Base-by-base conservation (phyloP, 208 protist species). In the Trypanosoma platydactyli region DNA sequence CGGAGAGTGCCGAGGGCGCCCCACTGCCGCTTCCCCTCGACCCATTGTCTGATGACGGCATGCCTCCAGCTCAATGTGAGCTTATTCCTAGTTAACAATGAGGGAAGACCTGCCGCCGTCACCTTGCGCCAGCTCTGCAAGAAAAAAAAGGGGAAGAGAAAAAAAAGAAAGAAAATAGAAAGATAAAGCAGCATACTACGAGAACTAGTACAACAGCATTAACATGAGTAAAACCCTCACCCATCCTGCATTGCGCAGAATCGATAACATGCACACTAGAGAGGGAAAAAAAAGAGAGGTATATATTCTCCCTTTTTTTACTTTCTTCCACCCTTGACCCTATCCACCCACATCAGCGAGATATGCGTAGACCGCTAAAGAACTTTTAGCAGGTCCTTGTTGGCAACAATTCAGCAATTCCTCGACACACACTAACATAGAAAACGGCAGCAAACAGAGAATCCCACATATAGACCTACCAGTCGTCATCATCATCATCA, bases 401-500 rank as follows among this genome's bases (percentile, higher is more conserved):
- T 38, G 33, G 9, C 18, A 41, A 11, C 52, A 42, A 12, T 11
- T 5, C 25, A 1, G 40, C 6, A 57, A 7, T 29, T 22, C 27
- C 52, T 40, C 29, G 12, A 22, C 44, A 48, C 44, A 48, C n/a
- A 48, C 3, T 6, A 16, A 48, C 44, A 48, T 12, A 48, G 44
- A 48, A 4, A 48, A 12, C 4, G 18, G n/a, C n/a, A n/a, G 41
- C 41, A 30, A 22, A 53, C 24, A 53, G 6, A n/a, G 6, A 48
- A 16, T 24, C 12, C 4, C 3, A n/a, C 44, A 48, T 24, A 16
- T 24, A 4, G 3, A 48, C 13, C 29, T 64, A 64, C 61, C 53
- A 68, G 44, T 67, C 53, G 38, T 67, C 68, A 65, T 73, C 67
- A 44, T 71, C 41, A 64, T 69, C 64, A 45, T 61, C 68, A n/a